These are phyloP conservation scores for Cutaneotrichosporon cutaneum DNA, from an alignment of 1,284 basidiomycete genomes.

Conservation along the genomic window DNA sequence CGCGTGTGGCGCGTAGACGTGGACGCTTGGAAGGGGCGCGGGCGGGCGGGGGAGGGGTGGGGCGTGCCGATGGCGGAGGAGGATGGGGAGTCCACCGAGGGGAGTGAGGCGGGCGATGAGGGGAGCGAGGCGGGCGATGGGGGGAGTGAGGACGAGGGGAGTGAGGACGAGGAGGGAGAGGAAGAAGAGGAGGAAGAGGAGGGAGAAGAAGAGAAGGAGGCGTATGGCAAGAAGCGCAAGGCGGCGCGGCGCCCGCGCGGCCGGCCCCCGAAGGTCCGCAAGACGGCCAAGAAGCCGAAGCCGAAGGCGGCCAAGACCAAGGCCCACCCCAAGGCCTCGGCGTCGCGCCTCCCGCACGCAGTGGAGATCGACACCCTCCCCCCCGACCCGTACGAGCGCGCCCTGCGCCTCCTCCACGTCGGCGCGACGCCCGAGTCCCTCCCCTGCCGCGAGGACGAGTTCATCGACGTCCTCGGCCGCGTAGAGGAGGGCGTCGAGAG, in stretches of 20 bases:
- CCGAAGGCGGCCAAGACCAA: too few relatives aligned
- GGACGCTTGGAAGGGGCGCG: constrained; percentile 43
- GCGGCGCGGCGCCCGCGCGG: constrained; percentile 6
- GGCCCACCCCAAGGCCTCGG: constrained; percentile 41
- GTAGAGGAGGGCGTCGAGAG: constrained; percentile 87
- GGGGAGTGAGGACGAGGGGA: constrained; percentile 16
- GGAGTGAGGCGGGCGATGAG: constrained; percentile 14
- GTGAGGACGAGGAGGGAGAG: too few relatives aligned
- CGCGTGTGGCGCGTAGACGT: constrained; percentile 46
- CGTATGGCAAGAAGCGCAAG: constrained; percentile 16
- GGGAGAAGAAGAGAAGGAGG: constrained; percentile 11
- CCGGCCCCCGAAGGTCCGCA: background rate
- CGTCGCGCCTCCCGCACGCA: constrained; percentile 35
- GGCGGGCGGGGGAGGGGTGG: constrained; percentile 37
- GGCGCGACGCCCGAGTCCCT: constrained; percentile 86
- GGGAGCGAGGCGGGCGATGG: constrained; percentile 22
- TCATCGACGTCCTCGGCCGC: constrained; percentile 69
- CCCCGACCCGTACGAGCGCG: constrained; percentile 73
- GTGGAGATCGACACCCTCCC: constrained; percentile 56
- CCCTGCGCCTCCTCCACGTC: constrained; percentile 88
- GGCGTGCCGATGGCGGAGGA: constrained; percentile 24
- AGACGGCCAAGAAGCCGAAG: constrained; percentile 11
- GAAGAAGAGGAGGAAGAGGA: constrained; percentile 6
- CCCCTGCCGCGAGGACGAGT: constrained; percentile 88
- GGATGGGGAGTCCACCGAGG: constrained; percentile 24